Conservation (phyloP, 768 basidiomycete genomes). For the Agaricus blazei region DNA sequence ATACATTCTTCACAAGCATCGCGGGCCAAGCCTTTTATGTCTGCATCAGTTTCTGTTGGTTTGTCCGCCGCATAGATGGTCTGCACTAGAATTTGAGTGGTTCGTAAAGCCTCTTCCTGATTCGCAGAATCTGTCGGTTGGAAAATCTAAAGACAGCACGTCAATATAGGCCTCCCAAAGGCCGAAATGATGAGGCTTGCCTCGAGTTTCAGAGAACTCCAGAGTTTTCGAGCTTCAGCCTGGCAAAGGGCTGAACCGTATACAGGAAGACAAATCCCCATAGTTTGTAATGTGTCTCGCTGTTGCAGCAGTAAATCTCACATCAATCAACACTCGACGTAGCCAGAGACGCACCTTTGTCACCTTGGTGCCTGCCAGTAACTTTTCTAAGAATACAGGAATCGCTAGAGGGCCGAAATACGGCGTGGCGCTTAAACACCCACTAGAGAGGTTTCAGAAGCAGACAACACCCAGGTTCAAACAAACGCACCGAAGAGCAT, state of each 20-base stretch:
- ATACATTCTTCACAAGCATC: constrained; percentile 81
- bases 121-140: constrained; percentile 81
- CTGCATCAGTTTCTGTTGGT: constrained; percentile 29
- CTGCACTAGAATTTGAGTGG: constrained; percentile 66
- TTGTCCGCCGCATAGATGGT: constrained; percentile 60
- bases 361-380: constrained; percentile 71
- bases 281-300: constrained; percentile 82
- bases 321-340: not conserved
- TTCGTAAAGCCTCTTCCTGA: constrained; percentile 67
- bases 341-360: constrained; percentile 61
- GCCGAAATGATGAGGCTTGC: constrained; percentile 51
- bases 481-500: constrained; percentile 52
- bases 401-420: constrained; percentile 81
- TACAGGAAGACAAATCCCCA: constrained; percentile 73
- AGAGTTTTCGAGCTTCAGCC: constrained; percentile 69
- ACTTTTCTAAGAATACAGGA: constrained; percentile 88
- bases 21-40: constrained; percentile 56
- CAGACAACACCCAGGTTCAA: not conserved
- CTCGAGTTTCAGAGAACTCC: constrained; percentile 90
- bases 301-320: constrained; percentile 22
- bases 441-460: constrained; percentile 28
- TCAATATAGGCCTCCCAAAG: not conserved
- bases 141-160: constrained; percentile 59
- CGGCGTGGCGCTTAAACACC: constrained; percentile 74
- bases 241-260: constrained; percentile 67